Evolutionary conservation across 2,329 filamentous ascomycete genomes (phyloP).

Genomic region (Cyphellophora europaea): DNA sequence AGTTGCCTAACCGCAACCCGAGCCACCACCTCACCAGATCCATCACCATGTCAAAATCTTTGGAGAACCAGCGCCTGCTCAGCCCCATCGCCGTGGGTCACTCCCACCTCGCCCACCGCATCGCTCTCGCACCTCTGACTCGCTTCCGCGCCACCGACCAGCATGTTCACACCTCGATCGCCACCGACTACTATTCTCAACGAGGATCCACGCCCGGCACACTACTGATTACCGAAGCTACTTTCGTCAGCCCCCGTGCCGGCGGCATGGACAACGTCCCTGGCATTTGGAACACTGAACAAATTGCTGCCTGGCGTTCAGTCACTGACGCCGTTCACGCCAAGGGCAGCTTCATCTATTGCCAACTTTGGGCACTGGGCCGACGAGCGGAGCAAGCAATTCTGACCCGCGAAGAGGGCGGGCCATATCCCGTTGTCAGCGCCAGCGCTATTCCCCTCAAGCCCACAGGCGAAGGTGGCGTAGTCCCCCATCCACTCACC

Average conservation of each 20-base stretch:
- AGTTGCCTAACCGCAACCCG: no score
- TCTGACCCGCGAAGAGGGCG: slow-evolving; percentile 2
- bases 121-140: slow-evolving; percentile 44
- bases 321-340: slow-evolving; percentile 43
- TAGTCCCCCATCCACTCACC: slow-evolving; percentile 24
- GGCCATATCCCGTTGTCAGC: slow-evolving; percentile 4
- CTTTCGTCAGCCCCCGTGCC: slow-evolving; percentile 1
- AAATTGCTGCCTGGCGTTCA: slow-evolving; percentile 41
- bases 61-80: slow-evolving; percentile 24
- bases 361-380: slow-evolving; percentile 35
- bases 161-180: slow-evolving; percentile 29
- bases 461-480: neutral
- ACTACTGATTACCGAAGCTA: slow-evolving; percentile 27
- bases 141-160: slow-evolving; percentile 41
- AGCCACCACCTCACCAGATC: no score
- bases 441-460: slow-evolving; percentile 5
- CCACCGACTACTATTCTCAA: slow-evolving; percentile 30
- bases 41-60: no score
- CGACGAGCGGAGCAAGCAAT: slow-evolving; percentile 30
- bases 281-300: slow-evolving; percentile 20
- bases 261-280: slow-evolving; percentile 6
- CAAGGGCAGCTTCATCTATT: slow-evolving; percentile 39
- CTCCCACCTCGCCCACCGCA: slow-evolving; percentile 40
- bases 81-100: slow-evolving; percentile 32
- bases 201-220: slow-evolving; percentile 26